These are phyloP conservation scores for Obelidium mucronatum DNA, from an alignment of 192 early-diverging fungal genomes.

Conservation along the genomic window DNA sequence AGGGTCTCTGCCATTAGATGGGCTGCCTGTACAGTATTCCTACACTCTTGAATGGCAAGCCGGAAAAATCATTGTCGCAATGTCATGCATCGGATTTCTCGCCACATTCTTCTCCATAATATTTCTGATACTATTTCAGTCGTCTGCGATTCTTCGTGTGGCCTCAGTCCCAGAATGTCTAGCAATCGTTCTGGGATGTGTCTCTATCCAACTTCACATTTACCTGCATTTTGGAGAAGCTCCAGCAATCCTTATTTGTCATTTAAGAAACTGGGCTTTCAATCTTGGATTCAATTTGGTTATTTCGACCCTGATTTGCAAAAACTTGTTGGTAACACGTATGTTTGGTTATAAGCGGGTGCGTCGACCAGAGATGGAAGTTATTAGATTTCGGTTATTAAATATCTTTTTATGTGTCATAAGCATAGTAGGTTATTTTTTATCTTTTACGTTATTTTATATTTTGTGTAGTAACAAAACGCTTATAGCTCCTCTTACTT, in stretches of 20 bases:
- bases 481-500: not conserved
- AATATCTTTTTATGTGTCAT: not conserved
- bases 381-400: not conserved
- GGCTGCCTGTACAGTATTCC: not conserved
- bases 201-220: not conserved
- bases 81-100: not conserved
- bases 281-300: not conserved
- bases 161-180: not conserved
- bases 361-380: not conserved
- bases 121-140: not conserved
- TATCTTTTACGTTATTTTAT: not conserved
- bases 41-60: not conserved
- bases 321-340: constrained; percentile 9
- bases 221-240: not conserved
- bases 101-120: not conserved
- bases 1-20: not conserved
- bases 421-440: not conserved
- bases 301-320: constrained; percentile 2
- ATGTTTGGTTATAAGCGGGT: not conserved
- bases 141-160: not conserved
- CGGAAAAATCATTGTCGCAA: not conserved
- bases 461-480: not conserved
- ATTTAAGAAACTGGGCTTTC: not conserved
- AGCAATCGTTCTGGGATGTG: not conserved
- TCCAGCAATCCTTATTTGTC: not conserved